Conservation (phyloP, 257 asterid species). For the Jacaranda copaia region DNA sequence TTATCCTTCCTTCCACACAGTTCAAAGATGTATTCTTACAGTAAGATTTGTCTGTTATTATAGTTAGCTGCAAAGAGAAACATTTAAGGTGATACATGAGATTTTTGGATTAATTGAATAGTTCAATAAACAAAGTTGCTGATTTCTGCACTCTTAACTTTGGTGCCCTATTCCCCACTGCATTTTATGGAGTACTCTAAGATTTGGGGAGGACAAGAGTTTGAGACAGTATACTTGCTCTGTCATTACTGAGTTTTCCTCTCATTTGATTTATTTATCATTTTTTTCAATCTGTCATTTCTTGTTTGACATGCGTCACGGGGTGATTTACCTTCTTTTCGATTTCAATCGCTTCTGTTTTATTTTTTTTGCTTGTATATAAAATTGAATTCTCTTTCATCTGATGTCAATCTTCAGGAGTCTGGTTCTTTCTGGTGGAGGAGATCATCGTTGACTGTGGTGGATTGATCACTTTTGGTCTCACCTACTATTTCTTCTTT, state of each 20-base stretch:
- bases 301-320: background rate
- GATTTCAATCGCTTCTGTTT: background rate
- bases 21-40: background rate
- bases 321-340: background rate
- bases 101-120: background rate
- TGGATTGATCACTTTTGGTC: conserved; percentile 35
- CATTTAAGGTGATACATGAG: background rate
- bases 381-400: conserved; percentile 18
- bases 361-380: background rate
- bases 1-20: background rate
- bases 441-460: conserved; percentile 48
- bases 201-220: too few relatives aligned
- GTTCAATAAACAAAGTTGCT: background rate
- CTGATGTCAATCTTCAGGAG: conserved; percentile 52
- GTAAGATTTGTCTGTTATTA: background rate
- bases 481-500: conserved; percentile 28
- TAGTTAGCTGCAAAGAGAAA: background rate
- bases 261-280: too few relatives aligned
- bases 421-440: conserved; percentile 49
- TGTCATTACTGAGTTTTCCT: too few relatives aligned
- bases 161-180: too few relatives aligned
- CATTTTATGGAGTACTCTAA: too few relatives aligned
- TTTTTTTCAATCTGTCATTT: too few relatives aligned
- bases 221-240: too few relatives aligned
- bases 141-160: too few relatives aligned